Percentiles rank a stretch among this genome's conserved stretches.
Evolutionary conservation across 805 yeast genomes (phyloP).

Genomic region (Wickerhamiella dianesei): DNA sequence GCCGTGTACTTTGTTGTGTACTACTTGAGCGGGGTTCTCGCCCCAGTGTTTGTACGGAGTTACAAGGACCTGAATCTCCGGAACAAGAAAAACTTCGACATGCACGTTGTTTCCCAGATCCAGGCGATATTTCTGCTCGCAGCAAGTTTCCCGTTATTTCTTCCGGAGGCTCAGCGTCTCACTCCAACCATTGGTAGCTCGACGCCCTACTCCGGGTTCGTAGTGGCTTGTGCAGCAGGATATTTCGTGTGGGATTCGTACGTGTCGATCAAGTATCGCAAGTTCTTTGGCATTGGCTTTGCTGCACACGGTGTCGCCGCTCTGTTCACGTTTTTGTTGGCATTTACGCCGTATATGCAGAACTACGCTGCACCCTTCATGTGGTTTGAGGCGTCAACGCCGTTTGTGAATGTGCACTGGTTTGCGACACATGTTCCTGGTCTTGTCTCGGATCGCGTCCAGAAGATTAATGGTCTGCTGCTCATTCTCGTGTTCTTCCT

Average conservation of each 20-base stretch:
- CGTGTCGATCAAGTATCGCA: constrained; percentile 50
- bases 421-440: constrained; percentile 70
- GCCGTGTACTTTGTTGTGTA: constrained; percentile 47
- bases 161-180: constrained; percentile 38
- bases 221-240: constrained; percentile 60
- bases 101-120: constrained; percentile 78
- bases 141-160: constrained; percentile 50
- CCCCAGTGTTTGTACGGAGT: constrained; percentile 33
- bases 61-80: constrained; percentile 37
- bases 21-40: constrained; percentile 37
- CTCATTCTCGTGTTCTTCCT: constrained; percentile 58
- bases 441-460: constrained; percentile 39
- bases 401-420: constrained; percentile 92
- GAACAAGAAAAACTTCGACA: constrained; percentile 63
- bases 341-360: constrained; percentile 61
- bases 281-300: constrained; percentile 69
- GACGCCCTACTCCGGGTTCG: constrained; percentile 64
- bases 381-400: constrained; percentile 78
- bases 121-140: constrained; percentile 58
- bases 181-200: constrained; percentile 42
- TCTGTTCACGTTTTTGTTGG: constrained; percentile 49
- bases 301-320: constrained; percentile 77
- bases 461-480: constrained; percentile 55
- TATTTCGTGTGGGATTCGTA: constrained; percentile 84
- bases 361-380: constrained; percentile 75